Evolutionary conservation across 2,329 filamentous ascomycete genomes (phyloP).

Genomic region (Boeremia lycopersici): DNA sequence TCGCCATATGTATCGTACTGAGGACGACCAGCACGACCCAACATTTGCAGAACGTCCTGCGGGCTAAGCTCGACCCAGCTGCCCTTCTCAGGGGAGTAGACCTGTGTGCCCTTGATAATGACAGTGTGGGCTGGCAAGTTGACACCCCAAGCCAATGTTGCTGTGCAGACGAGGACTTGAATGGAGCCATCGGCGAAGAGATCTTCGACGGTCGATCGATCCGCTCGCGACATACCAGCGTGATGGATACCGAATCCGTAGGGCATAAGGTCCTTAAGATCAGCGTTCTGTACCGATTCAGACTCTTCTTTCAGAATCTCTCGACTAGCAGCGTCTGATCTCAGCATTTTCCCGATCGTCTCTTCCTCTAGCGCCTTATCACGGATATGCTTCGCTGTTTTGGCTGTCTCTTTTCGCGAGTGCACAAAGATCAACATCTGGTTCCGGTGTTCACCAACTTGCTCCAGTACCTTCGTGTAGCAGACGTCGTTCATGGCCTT

Average conservation of each 20-base stretch:
- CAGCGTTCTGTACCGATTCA: constrained; percentile 79
- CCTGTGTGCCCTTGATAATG: constrained; percentile 97
- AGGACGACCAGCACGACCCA: constrained; percentile 92
- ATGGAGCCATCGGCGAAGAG: constrained; percentile 90
- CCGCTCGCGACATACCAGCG: constrained; percentile 93
- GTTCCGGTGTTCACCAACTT: constrained; percentile 89
- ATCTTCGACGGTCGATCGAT: constrained; percentile 93
- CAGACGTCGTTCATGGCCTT: constrained; percentile 99
- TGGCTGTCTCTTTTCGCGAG: constrained; percentile 96
- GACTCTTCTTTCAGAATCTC: constrained; percentile 88
- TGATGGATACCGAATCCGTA: constrained; percentile 99
- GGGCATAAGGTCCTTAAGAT: constrained; percentile 90
- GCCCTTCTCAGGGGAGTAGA: constrained; percentile 98
- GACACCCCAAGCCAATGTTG: constrained; percentile 98
- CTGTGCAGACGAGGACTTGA: constrained; percentile 94
- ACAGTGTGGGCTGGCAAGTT: constrained; percentile 97
- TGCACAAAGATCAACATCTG: constrained; percentile 99
- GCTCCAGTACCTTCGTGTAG: constrained; percentile 95
- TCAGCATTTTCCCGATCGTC: constrained; percentile 93
- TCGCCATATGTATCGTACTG: constrained; percentile 98
- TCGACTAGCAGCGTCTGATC: constrained; percentile 87
- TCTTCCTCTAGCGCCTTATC: constrained; percentile 98
- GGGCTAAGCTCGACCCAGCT: constrained; percentile 98
- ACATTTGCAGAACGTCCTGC: constrained; percentile 97
- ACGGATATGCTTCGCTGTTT: constrained; percentile 93